phyloP scores from a whole-genome alignment of 2,329 filamentous ascomycete species.

The Aschersonia sp. region DNA sequence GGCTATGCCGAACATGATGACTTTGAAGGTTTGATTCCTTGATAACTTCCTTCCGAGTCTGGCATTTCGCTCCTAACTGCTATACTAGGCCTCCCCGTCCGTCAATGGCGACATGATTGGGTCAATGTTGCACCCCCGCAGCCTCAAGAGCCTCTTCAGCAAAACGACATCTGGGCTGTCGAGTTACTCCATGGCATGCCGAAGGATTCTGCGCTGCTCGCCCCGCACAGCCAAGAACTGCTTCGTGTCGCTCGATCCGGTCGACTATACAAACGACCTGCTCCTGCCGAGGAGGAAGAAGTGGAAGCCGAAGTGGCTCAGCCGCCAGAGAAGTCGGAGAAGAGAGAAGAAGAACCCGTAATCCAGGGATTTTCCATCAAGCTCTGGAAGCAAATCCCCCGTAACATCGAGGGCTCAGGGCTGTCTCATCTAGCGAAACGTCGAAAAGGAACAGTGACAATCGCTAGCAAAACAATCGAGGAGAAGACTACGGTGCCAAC shows the following conservation, averaged over 20 bases:
- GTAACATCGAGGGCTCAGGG: constrained; percentile 38
- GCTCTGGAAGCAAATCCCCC: constrained; percentile 47
- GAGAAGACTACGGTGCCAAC: constrained; percentile 33
- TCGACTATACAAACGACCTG: constrained; percentile 57
- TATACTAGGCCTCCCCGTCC: constrained; percentile 63
- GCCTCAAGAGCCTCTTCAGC: constrained; percentile 46
- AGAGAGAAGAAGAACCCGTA: constrained; percentile 47
- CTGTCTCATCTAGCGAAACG: constrained; percentile 45
- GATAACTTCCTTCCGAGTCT: not conserved
- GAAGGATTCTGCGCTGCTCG: constrained; percentile 64
- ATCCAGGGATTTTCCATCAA: constrained; percentile 39
- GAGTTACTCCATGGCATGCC: constrained; percentile 74
- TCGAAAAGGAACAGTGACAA: constrained; percentile 44
- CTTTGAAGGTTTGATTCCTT: constrained; percentile 32
- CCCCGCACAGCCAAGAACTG: constrained; percentile 68
- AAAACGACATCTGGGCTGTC: constrained; percentile 54
- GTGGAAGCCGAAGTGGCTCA: constrained; percentile 28
- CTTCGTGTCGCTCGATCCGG: constrained; percentile 69
- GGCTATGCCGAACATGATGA: constrained; percentile 46
- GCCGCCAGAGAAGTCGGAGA: constrained; percentile 36
- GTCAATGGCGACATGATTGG: constrained; percentile 71
- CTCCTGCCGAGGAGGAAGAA: constrained; percentile 46
- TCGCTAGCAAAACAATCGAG: constrained; percentile 36
- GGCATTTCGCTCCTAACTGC: constrained; percentile 5
- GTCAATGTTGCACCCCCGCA: constrained; percentile 53